Base-by-base conservation (phyloP, 768 basidiomycete species). In the Gloeopeniophorella convolvens region DNA sequence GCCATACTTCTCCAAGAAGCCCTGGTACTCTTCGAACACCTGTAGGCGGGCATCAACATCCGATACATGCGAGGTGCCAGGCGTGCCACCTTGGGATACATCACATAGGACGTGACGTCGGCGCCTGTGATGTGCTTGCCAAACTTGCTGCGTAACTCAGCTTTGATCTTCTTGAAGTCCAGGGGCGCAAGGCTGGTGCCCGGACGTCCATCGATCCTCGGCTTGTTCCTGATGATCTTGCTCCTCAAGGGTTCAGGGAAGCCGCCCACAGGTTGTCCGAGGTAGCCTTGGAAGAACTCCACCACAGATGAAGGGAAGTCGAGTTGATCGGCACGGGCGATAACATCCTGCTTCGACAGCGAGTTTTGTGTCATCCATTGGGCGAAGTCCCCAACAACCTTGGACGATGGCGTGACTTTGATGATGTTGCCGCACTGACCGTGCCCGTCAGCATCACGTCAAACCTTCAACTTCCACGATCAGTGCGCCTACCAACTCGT, bases 201-300 rank as follows among this genome's bases (percentile, higher is more conserved):
- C 20, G 96, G 96, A 54, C 96, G 87, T 37, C 80, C 87, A 61
- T 98, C 91, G 63, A 98, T 95, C 67, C 89, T 81, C 37, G 85
- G 82, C 69, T 93, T 94, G 69, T 92, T 82, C 62, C 96, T 83
- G 65, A 98, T 99, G 63, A 99, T 79, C 58, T 83, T 79, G 56
- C 83, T 78, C 57, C 96, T 90, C 56, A 99, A 72, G 33, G 95
- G 93, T 66, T 99, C 96, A 50, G 96, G 96, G 87, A 98, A 98
- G 41, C 96, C 95, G 65, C 93, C 96, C 63, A 90, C 86, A 48
- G 96, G 96, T 65, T 97, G 92, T 27, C 96, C 95, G 56, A 99
- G 88, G 70, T 93, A 95, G 15, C 96, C 96, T 66, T 97, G 94
- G 91, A 97, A 97, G 78, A 96, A 99, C 63, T 98, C 95, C 34